Evolutionary conservation across 805 yeast genomes (phyloP).

Genomic region (Lipomyces lipofer): DNA sequence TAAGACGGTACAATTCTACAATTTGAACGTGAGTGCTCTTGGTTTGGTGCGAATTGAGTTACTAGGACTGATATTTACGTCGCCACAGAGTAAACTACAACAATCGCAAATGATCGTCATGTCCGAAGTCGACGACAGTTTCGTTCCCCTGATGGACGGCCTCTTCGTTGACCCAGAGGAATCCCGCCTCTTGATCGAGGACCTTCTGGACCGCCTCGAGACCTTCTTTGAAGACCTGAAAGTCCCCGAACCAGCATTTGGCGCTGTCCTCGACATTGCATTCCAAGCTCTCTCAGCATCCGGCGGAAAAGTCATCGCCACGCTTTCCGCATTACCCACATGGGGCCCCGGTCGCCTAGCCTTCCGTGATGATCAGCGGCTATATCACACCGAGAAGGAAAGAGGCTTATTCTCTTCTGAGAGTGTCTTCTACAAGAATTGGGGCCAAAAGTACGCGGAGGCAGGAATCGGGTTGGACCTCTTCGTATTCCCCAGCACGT

Average conservation of each 20-base stretch:
- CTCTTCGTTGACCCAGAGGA: conserved; percentile 78
- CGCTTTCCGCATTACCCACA: conserved; percentile 70
- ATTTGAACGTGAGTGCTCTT: conserved; percentile 51
- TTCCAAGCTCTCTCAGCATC: conserved; percentile 53
- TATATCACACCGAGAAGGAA: conserved; percentile 43
- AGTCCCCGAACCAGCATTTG: conserved; percentile 66
- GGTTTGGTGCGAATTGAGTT: background rate
- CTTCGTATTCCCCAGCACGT: conserved; percentile 62
- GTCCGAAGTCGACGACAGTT: conserved; percentile 72
- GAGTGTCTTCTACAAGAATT: conserved; percentile 58
- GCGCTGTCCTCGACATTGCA: conserved; percentile 75
- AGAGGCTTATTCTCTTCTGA: conserved; percentile 59
- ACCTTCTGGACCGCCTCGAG: conserved; percentile 64
- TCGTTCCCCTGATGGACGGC: conserved; percentile 77
- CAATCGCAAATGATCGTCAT: conserved; percentile 61
- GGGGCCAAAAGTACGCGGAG: conserved; percentile 57
- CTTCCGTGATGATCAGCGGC: conserved; percentile 38
- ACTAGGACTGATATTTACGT: too few species aligned
- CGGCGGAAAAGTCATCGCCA: conserved; percentile 79
- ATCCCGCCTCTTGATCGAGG: conserved; percentile 62
- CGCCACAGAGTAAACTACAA: conserved; percentile 42
- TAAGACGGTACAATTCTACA: conserved; percentile 67
- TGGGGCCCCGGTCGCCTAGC: conserved; percentile 71
- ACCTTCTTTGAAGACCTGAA: conserved; percentile 43
- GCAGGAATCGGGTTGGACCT: conserved; percentile 74